Percentiles rank a stretch among this genome's conserved stretches.
These are phyloP conservation scores for Microbotryum saponariae DNA, from an alignment of 1,284 basidiomycete species.

Conservation along the genomic window DNA sequence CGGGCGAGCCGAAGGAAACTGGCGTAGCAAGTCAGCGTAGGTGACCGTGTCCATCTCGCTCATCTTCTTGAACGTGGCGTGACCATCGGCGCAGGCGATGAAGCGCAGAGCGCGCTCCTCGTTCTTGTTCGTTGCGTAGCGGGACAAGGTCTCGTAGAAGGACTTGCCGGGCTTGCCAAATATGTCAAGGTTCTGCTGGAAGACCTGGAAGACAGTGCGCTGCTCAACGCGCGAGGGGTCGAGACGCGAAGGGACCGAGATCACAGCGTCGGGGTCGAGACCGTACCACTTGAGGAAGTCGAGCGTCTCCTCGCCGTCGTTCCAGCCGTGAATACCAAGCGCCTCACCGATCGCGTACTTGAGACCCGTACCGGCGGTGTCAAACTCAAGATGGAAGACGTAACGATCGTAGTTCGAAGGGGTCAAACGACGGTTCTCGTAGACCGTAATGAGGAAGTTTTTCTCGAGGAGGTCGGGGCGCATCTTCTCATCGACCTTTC, in stretches of 20 bases:
- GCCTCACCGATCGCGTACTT: slow-evolving; percentile 96
- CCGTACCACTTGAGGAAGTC: slow-evolving; percentile 92
- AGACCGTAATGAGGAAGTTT: slow-evolving; percentile 87
- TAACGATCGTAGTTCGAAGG: slow-evolving; percentile 94
- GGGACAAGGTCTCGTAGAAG: slow-evolving; percentile 83
- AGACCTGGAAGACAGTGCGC: slow-evolving; percentile 86
- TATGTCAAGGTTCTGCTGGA: slow-evolving; percentile 94
- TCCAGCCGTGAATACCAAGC: slow-evolving; percentile 95
- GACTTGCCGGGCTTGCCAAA: slow-evolving; percentile 94
- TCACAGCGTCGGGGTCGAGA: slow-evolving; percentile 67
- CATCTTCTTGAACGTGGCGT: slow-evolving; percentile 87
- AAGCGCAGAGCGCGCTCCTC: slow-evolving; percentile 82
- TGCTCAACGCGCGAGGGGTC: slow-evolving; percentile 52
- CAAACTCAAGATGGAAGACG: slow-evolving; percentile 97
- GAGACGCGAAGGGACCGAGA: slow-evolving; percentile 64
- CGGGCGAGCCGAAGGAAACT: slow-evolving; percentile 73
- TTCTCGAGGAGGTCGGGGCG: slow-evolving; percentile 79
- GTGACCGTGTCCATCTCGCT: slow-evolving; percentile 90
- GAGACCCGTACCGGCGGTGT: slow-evolving; percentile 82
- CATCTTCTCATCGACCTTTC: slow-evolving; percentile 43
- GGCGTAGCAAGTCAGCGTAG: slow-evolving; percentile 77
- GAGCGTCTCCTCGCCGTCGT: slow-evolving; percentile 77
- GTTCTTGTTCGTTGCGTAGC: slow-evolving; percentile 60
- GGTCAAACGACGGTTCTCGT: slow-evolving; percentile 89
- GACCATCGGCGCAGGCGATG: slow-evolving; percentile 86